Evolutionary conservation across 352 stramenopile species (phyloP).

Genomic region (Thalassiosira sp.): DNA sequence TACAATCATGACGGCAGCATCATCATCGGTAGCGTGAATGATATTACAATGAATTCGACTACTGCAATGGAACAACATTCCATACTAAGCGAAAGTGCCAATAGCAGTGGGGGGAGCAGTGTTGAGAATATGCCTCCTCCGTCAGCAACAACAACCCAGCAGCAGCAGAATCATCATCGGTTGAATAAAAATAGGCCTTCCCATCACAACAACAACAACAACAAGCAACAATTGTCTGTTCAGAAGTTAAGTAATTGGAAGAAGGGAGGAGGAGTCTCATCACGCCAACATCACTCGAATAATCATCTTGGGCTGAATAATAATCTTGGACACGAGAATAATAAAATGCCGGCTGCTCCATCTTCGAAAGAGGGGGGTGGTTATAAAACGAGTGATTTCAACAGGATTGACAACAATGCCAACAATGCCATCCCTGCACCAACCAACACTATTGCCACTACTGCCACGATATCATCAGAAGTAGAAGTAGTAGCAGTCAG

Average conservation of each 20-base stretch:
- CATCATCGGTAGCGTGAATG: slow-evolving; percentile 1
- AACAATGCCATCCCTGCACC: not conserved
- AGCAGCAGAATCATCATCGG: not conserved
- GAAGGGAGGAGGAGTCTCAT: not conserved
- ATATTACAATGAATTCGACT: not conserved
- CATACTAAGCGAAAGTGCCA: slow-evolving; percentile 8
- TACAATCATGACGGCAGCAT: too few relatives aligned
- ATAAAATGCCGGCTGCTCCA: not conserved
- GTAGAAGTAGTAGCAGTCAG: too few relatives aligned
- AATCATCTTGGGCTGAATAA: too few relatives aligned
- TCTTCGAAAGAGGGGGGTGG: not conserved
- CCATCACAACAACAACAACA: not conserved
- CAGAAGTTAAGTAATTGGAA: too few relatives aligned
- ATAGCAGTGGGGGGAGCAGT: slow-evolving; percentile 16
- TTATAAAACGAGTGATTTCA: not conserved
- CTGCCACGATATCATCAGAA: too few relatives aligned
- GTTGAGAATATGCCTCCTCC: slow-evolving; percentile 33
- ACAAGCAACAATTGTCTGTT: not conserved
- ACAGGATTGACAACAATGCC: not conserved
- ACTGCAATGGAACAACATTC: slow-evolving; percentile 13
- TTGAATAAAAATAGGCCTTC: not conserved
- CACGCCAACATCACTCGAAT: too few relatives aligned
- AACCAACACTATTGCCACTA: not conserved
- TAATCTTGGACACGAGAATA: not conserved
- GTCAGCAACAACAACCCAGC: not conserved